Evolutionary conservation across 2,329 filamentous ascomycete species (phyloP).

Genomic region (Lojkania enalia): DNA sequence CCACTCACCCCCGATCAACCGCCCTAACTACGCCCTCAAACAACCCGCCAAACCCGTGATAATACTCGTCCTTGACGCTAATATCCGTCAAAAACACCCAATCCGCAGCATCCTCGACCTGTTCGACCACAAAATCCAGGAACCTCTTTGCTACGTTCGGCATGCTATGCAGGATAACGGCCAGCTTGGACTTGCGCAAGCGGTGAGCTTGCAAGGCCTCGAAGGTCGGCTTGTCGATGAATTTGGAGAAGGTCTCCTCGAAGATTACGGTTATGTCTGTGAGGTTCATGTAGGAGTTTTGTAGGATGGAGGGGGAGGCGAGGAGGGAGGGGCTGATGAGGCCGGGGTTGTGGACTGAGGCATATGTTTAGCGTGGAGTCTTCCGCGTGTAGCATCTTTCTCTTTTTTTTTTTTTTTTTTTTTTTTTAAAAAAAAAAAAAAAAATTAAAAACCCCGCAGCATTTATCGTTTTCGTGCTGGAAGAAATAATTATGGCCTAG

Average conservation of each 20-base stretch:
- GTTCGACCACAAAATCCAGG: constrained; percentile 33
- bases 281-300: constrained; percentile 34
- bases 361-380: background rate
- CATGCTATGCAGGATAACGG: constrained; percentile 32
- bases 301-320: constrained; percentile 17
- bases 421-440: too few relatives aligned
- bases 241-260: constrained; percentile 37
- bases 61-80: constrained; percentile 28
- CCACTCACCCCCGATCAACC: too few relatives aligned
- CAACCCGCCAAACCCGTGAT: constrained; percentile 30
- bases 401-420: too few relatives aligned
- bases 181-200: constrained; percentile 25
- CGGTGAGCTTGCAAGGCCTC: constrained; percentile 24
- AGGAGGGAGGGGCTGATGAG: constrained; percentile 22
- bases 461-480: background rate
- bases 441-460: too few relatives aligned
- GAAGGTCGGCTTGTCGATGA: constrained; percentile 25
- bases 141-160: constrained; percentile 28
- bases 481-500: background rate
- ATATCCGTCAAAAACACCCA: constrained; percentile 36
- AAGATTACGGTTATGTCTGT: constrained; percentile 39
- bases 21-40: constrained; percentile 26
- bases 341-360: constrained; percentile 35
- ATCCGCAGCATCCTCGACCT: constrained; percentile 33
- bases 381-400: too few relatives aligned